These are phyloP conservation scores for Podaxis sp. DNA, from an alignment of 768 basidiomycete genomes.

Conservation along the genomic window DNA sequence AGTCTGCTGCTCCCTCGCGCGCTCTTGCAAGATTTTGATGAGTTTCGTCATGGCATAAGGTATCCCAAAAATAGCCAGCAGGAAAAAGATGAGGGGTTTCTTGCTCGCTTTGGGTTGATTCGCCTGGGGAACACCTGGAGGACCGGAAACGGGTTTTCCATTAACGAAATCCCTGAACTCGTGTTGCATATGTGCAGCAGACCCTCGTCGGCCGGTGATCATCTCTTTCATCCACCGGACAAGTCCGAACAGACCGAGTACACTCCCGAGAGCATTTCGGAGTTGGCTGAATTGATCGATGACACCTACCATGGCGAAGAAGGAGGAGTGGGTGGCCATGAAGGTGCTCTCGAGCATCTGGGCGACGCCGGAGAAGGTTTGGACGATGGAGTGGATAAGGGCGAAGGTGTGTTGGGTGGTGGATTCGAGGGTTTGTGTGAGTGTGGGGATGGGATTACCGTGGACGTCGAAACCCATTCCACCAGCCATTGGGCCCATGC, in stretches of 20 bases:
- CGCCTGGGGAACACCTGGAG: conserved; percentile 13
- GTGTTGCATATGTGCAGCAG: conserved; percentile 36
- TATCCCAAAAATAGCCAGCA: conserved; percentile 88
- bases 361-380: conserved; percentile 90
- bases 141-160: conserved; percentile 46
- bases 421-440: conserved; percentile 84
- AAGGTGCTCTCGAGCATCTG: conserved; percentile 98
- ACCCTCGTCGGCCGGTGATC: conserved; percentile 35
- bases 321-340: conserved; percentile 93
- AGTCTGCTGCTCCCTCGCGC: conserved; percentile 32
- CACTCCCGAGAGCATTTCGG: conserved; percentile 88
- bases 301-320: conserved; percentile 96
- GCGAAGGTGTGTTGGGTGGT: conserved; percentile 92
- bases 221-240: conserved; percentile 78
- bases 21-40: conserved; percentile 69
- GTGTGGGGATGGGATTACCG: conserved; percentile 54
- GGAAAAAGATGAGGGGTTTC: conserved; percentile 90
- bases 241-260: conserved; percentile 88
- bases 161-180: conserved; percentile 79
- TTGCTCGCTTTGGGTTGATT: conserved; percentile 61
- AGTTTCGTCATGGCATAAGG: conserved; percentile 93
- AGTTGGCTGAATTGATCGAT: conserved; percentile 92
- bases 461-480: conserved; percentile 35
- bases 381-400: conserved; percentile 91
- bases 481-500: conserved; percentile 18